Evolutionary conservation across 1,284 basidiomycete species (phyloP), one percentile per base, ranked within the genome.

Genomic region (Cutaneotrichosporon arboriforme): DNA sequence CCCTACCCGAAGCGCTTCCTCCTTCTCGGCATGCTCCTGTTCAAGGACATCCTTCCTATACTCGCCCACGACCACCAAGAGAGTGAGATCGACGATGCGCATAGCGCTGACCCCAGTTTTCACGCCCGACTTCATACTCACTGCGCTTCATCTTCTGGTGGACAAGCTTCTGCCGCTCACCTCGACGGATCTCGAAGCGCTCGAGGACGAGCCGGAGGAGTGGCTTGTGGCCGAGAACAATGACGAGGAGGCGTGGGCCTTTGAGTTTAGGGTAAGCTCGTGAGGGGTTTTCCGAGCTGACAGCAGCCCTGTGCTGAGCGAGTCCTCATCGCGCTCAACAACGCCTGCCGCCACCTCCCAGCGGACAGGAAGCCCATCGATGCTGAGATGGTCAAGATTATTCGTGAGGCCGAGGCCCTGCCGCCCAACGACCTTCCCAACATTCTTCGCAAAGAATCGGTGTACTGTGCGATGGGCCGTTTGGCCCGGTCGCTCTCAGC

Each of bases 221-320:
- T 94, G 90, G 88, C 81, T 90, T 4, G 86, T 89, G 55, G 70
- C 81, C 2, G 88, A 92, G 73, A 65, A 64, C 34, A 86, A 88
- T 57, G 86, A 85, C 59, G 90, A 90, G 61, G 86, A 85, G 55
- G 88, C 90, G 26, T 94, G 90, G 90, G 84, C 89, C 55, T 93
- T 82, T 64, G 87, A 90, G 64, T 83, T 92, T 54, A 79, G 90
- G 52, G 90, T 91, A 63, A 49, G 84, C 73, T 3, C 2, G 26
- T 31, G 26, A 45, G 51, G 31, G 35, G 4, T 23, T 17, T 34
- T 36, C 35, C 17, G 31, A 46, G 18, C 49, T 51, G 51, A 52
- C 41, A 44, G 7, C 49, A 72, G 90, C 84, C 89, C 2, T 93
- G 90, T 61, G 87, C 86, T 35, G 90, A 93, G 74, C 81, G 90